Evolutionary conservation across 345 rosid genomes (phyloP), one percentile per base, ranked within the genome.

Genomic region (Combretum micranthum): DNA sequence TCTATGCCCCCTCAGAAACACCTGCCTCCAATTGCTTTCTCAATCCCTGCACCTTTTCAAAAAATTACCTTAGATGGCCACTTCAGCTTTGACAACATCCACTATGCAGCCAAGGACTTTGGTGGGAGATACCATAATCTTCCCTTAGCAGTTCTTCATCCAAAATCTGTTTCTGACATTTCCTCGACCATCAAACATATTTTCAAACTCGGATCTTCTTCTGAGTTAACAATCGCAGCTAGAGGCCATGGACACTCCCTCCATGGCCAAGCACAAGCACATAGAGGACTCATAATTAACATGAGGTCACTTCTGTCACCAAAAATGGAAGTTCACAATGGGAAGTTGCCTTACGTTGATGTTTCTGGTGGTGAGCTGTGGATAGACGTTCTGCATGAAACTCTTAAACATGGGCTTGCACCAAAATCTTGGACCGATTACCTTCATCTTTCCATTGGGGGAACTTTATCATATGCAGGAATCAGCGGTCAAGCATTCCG

Each of bases 351-450:
- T 0, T 90, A 77, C 53, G 95, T 87, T 51, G 99, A 94, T 65
- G 95, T 77, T 49, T 80, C 97, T 0, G 97, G 99, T 16, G 90
- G 99, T 39, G 96, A 85, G 68, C 44, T 85, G 55, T 94, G 99
- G 99, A 85, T 94, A 48, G 69, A 85, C 62, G 68, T 89, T 67
- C 87, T 94, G 62, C 80, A 72, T 3, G 86, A 87, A 74, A 89
- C 95, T 53, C 83, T 94, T 22, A 83, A 79, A 71, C 46, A 75
- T 12, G 96, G 96, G 59, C 82, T 89, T 46, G 64, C 97, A 62
- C 99, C 97, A 3, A 87, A 81, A 73, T 85, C 99, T 1, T 89
- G 97, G 99, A 94, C 99, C 1, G 99, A 89, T 66, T 89, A 94
- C 82, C 92, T 94, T 62, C 86, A 94, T 73, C 75, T 94, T 32